Evolutionary conservation across 768 basidiomycete species (phyloP).

Genomic region (Fomitopsis serialis): DNA sequence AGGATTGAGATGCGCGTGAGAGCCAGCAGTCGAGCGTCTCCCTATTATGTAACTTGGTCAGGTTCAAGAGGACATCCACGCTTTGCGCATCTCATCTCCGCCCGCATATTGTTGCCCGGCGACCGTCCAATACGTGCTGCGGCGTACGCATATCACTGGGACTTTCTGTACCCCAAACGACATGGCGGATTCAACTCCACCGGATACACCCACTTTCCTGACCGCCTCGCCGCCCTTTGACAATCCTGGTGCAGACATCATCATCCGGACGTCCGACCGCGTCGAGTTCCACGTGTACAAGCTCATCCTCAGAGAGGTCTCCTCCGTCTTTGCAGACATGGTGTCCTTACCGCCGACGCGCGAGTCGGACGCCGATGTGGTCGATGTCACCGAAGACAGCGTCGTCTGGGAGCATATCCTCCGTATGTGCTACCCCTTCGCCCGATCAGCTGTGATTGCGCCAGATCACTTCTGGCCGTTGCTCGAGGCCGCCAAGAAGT

Average conservation of each 20-base stretch:
- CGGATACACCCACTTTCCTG: too few relatives aligned
- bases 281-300: slow-evolving; percentile 20
- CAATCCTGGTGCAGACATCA: slow-evolving; percentile 14
- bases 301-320: slow-evolving; percentile 20
- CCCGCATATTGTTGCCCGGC: too few relatives aligned
- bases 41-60: too few relatives aligned
- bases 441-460: slow-evolving; percentile 17
- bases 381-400: background rate
- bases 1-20: too few relatives aligned
- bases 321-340: slow-evolving; percentile 22
- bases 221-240: background rate
- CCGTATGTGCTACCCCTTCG: slow-evolving; percentile 1
- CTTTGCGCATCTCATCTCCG: too few relatives aligned
- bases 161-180: too few relatives aligned
- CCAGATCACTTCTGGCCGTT: slow-evolving; percentile 42
- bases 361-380: background rate
- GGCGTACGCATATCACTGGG: too few relatives aligned
- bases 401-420: background rate
- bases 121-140: too few relatives aligned
- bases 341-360: slow-evolving; percentile 9
- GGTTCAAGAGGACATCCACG: too few relatives aligned
- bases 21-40: too few relatives aligned
- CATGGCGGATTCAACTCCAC: too few relatives aligned
- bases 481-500: slow-evolving; percentile 53
- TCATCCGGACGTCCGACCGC: slow-evolving; percentile 20